Evolutionary conservation across 2,329 filamentous ascomycete species (phyloP), one percentile per base, ranked within the genome.

Genomic region (Aspergillus chevalieri): DNA sequence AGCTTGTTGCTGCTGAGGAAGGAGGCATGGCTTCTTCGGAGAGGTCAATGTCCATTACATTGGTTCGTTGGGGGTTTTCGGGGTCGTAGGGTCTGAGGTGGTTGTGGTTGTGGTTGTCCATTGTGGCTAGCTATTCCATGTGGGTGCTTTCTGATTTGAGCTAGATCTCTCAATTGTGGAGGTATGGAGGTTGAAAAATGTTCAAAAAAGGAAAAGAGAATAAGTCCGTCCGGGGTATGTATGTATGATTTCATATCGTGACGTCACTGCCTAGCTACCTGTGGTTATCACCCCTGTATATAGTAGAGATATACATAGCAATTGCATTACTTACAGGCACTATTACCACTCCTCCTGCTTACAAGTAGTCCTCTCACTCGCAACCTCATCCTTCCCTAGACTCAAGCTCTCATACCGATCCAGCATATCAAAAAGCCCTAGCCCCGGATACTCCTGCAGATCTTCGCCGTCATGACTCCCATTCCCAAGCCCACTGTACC

Each of bases 361-460:
- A 41, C 45, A 17, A 17, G 17, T 17, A 17, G 17, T 44, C 48
- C 62, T 52, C 46, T 61, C 57, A 5, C 52, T 41, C 14, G 60
- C 50, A 7, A 64, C 49, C 39, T 63, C 58, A 41, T 69, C 65
- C 41, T 67, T 68, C 2, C 68, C 68, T 44, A 70, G 43, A 50
- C 66, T 70, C 48, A 70, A 52, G 49, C 61, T 67, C 48, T 71
- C 68, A 48, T 70, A 70, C 3, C 61, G 61, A 52, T 68, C 66
- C 36, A 71, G 56, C 68, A 71, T 71, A 21, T 69, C 66, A 14
- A 59, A 66, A 2, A 71, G 53, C 6, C 58, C 55, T 33, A 64
- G 41, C 4, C 61, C 59, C n/a, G 59, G 54, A 43, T 62, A 63
- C 24, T 59, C 53, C 47, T 64, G 62, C 12, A 63, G 48, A 4